Evolutionary conservation across 805 yeast species (phyloP).

Genomic region (Danielia reshetovae): DNA sequence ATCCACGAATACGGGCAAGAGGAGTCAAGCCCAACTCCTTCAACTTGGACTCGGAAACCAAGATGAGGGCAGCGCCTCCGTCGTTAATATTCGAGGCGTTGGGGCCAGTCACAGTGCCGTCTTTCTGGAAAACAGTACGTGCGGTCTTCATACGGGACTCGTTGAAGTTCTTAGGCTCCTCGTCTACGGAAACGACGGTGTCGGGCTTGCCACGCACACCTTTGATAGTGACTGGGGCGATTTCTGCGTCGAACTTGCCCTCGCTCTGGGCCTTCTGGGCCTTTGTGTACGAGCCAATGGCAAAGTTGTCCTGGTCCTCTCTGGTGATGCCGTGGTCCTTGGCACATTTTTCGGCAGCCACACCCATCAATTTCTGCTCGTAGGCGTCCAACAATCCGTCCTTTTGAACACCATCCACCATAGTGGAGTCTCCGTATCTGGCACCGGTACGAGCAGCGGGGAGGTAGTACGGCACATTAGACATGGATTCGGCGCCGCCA

Average conservation of each 20-base stretch:
- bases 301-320: conserved; percentile 86
- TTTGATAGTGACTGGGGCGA: conserved; percentile 82
- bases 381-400: conserved; percentile 96
- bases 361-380: conserved; percentile 88
- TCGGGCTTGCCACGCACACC: conserved; percentile 90
- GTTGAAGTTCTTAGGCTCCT: conserved; percentile 76
- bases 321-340: conserved; percentile 71
- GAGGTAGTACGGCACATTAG: conserved; percentile 89
- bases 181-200: conserved; percentile 67
- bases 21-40: conserved; percentile 86
- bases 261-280: conserved; percentile 76
- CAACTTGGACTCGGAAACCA: conserved; percentile 81
- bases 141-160: conserved; percentile 75
- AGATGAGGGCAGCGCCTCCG: conserved; percentile 94
- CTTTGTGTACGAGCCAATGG: conserved; percentile 77
- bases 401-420: conserved; percentile 86
- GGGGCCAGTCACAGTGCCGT: conserved; percentile 96
- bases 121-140: conserved; percentile 91
- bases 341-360: conserved; percentile 96
- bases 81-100: conserved; percentile 96
- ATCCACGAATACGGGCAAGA: conserved; percentile 80
- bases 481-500: conserved; percentile 98
- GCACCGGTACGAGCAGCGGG: conserved; percentile 85
- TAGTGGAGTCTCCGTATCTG: conserved; percentile 75
- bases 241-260: conserved; percentile 81